A percentile compares a stretch with the other conserved stretches of the same genome.
These are phyloP conservation scores for Aurinia saxatilis DNA, from an alignment of 345 rosid species.

Conservation along the genomic window DNA sequence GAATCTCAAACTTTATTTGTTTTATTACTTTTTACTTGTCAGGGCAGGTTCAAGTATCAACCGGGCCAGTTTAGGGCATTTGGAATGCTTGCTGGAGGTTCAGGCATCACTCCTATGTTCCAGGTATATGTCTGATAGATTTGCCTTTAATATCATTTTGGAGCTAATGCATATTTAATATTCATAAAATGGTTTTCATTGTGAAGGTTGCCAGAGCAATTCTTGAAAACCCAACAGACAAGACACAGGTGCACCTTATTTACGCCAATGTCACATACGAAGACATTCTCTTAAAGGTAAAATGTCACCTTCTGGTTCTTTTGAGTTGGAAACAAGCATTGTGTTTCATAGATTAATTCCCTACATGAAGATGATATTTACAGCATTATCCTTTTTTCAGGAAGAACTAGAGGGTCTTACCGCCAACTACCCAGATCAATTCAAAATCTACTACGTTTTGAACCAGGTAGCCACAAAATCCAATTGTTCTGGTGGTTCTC, in stretches of 20 bases:
- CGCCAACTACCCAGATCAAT: slow-evolving; percentile 52
- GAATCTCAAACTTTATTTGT: neutral
- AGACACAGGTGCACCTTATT: slow-evolving; percentile 73
- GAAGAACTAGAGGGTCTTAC: slow-evolving; percentile 81
- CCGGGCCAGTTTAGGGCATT: slow-evolving; percentile 86
- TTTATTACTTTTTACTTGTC: slow-evolving; percentile 17
- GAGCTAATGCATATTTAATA: neutral
- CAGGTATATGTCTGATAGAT: slow-evolving; percentile 45
- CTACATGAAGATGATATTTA: neutral
- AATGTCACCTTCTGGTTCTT: neutral
- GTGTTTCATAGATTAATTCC: neutral
- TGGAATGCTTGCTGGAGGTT: slow-evolving; percentile 98
- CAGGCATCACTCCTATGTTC: slow-evolving; percentile 99
- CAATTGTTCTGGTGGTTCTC: neutral
- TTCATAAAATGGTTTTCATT: neutral
- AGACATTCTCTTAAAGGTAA: slow-evolving; percentile 93
- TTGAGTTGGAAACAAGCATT: neutral
- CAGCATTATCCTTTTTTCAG: slow-evolving; percentile 30
- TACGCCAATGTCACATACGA: slow-evolving; percentile 85
- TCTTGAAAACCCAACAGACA: slow-evolving; percentile 81
- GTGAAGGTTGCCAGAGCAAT: slow-evolving; percentile 84
- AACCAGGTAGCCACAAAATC: slow-evolving; percentile 62
- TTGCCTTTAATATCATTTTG: neutral
- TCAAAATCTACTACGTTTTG: slow-evolving; percentile 70
- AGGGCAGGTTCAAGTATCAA: slow-evolving; percentile 94